phyloP scores from a whole-genome alignment of 108 stramenopile genomes.

The Cylindrotheca fusiformis region DNA sequence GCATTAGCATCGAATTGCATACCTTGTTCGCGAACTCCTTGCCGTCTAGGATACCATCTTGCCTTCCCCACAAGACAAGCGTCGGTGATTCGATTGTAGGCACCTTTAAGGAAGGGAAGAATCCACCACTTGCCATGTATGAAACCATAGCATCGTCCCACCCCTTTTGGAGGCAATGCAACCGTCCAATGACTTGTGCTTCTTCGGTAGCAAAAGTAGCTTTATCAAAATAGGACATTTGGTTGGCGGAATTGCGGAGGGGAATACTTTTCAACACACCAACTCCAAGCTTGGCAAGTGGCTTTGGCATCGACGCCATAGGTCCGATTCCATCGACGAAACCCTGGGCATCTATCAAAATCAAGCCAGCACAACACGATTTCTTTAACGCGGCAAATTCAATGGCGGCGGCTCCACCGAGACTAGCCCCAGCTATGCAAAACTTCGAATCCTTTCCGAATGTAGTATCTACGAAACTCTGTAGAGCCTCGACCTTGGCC shows the following conservation, averaged over 20 bases:
- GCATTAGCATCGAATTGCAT: too few relatives aligned
- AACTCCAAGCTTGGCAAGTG: slow-evolving; percentile 75
- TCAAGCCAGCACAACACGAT: slow-evolving; percentile 40
- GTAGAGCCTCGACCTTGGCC: slow-evolving; percentile 83
- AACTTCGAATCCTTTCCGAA: slow-evolving; percentile 38
- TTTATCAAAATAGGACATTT: slow-evolving; percentile 79
- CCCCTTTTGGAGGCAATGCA: slow-evolving; percentile 81
- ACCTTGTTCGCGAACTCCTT: slow-evolving; percentile 71
- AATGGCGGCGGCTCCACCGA: slow-evolving; percentile 80
- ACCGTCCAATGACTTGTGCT: slow-evolving; percentile 79
- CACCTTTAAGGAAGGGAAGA: slow-evolving; percentile 76
- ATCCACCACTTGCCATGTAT: slow-evolving; percentile 87
- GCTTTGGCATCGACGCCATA: slow-evolving; percentile 64
- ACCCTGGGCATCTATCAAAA: slow-evolving; percentile 84
- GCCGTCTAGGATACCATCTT: slow-evolving; percentile 90
- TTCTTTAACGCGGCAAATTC: slow-evolving; percentile 56
- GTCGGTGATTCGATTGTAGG: slow-evolving; percentile 53
- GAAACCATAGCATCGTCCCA: slow-evolving; percentile 83
- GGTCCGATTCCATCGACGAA: slow-evolving; percentile 91
- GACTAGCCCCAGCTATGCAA: slow-evolving; percentile 68
- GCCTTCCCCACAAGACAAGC: slow-evolving; percentile 89
- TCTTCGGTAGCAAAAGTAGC: slow-evolving; percentile 82
- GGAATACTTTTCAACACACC: slow-evolving; percentile 73
- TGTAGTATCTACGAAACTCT: slow-evolving; percentile 60
- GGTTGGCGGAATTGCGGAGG: slow-evolving; percentile 71